Conservation (phyloP, 768 basidiomycete genomes). For the Lepiota venenata region DNA sequence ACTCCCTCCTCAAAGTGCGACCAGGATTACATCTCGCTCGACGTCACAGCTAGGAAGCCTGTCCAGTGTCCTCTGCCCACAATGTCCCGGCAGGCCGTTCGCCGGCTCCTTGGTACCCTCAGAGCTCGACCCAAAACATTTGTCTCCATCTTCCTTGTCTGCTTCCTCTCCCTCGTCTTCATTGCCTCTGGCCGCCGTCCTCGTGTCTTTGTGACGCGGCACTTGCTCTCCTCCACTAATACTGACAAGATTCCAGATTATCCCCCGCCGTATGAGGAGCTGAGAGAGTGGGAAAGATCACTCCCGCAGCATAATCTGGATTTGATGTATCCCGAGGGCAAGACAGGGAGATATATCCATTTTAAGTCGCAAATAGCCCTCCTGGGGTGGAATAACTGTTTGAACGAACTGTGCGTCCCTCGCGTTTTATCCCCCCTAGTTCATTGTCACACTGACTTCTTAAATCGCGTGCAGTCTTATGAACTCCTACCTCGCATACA, state of each 20-base stretch:
- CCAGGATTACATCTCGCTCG: no score
- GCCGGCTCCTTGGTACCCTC: background rate
- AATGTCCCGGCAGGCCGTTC: background rate
- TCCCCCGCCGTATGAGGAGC: constrained; percentile 33
- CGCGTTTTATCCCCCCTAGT: background rate
- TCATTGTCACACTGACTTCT: background rate
- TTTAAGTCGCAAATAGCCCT: constrained; percentile 38
- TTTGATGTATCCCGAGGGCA: constrained; percentile 47
- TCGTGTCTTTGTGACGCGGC: background rate
- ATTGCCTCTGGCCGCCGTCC: background rate
- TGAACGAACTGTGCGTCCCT: constrained; percentile 44
- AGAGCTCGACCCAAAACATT: background rate
- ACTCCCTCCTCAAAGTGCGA: no score
- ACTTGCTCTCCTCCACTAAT: background rate
- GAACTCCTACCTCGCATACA: constrained; percentile 46
- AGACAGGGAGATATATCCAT: constrained; percentile 42
- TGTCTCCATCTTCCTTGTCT: background rate
- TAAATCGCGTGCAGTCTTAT: constrained; percentile 37
- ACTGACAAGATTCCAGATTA: constrained; percentile 4
- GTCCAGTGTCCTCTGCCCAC: no score
- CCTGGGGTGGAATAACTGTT: constrained; percentile 50
- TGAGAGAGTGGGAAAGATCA: constrained; percentile 35
- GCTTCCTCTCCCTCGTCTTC: no score
- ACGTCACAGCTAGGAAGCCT: no score
- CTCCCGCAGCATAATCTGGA: constrained; percentile 50